Conservation (phyloP, 2,329 filamentous ascomycete species). For the Hymenoscyphus albidus region DNA sequence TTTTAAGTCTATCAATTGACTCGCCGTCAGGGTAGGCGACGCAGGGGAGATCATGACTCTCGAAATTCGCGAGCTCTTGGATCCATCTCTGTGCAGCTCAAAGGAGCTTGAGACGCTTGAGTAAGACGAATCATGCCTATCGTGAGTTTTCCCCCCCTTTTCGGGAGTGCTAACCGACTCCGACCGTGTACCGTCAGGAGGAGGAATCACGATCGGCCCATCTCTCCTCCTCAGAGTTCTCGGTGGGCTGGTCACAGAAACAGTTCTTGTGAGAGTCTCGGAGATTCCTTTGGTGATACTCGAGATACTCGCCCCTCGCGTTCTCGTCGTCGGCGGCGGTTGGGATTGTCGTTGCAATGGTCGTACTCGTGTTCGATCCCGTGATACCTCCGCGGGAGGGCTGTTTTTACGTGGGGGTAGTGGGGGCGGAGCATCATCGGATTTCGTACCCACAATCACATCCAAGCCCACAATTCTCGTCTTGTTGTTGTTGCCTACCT, state of each 20-base stretch:
- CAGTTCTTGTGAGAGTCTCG: not conserved
- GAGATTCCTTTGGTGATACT: not conserved
- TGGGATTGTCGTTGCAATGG: not conserved
- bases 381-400: not conserved
- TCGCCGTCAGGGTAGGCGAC: not conserved
- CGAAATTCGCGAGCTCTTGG: not conserved
- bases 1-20: not conserved
- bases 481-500: not conserved
- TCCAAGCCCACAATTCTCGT: not conserved
- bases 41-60: not conserved
- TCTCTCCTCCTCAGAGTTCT: not conserved
- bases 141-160: constrained; percentile 4
- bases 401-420: constrained; percentile 3
- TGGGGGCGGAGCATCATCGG: not conserved
- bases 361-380: not conserved
- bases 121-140: constrained; percentile 8
- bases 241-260: not conserved
- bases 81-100: not conserved
- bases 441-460: not conserved
- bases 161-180: not conserved
- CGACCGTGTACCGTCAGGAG: not conserved
- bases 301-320: not conserved
- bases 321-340: not conserved
- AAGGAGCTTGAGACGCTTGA: constrained; percentile 6
- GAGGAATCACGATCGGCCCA: not conserved